Evolutionary conservation across 495 filamentous ascomycete genomes (phyloP), one percentile per base, ranked within the genome.

Genomic region (Patellaria atrata): DNA sequence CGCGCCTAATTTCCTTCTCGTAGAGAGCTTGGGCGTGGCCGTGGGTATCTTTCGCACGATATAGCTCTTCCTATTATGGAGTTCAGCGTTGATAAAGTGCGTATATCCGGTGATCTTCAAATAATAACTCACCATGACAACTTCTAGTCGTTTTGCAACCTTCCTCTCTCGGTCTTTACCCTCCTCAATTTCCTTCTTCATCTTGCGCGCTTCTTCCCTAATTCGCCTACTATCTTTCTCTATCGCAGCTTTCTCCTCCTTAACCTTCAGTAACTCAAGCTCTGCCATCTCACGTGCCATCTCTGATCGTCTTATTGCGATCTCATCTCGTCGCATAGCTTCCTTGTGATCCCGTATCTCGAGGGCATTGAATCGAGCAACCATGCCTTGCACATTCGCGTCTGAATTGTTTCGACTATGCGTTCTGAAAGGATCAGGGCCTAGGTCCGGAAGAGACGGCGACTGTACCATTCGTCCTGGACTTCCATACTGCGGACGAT

Each of bases 381-480:
- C 82, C 56, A 87, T 89, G 19, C 81, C 75, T 49, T 86, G 79
- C 1, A 93, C 83, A 50, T 86, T 79, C 18, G 80, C 81, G 51
- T 91, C 83, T 16, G 80, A 79, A 35, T 52, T 52, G 33, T 51
- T 33, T 53, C 53, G 12, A 22, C 52, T 60, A 29, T 59, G 59
- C 12, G 32, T 35, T 51, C 54, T 62, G 57, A 51, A 27, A 56
- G 62, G 2, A 54, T 39, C 35, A 11, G 48, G 49, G 18, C 59
- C 30, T 20, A 66, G 43, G 19, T 73, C 61, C 3, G 69, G 62
- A 13, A 71, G 33, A 0, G 67, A 68, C 0, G 70, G 68, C 7
- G 73, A 74, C 29, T 52, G 57, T 20, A 64, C 59, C 20, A 65
- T 56, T 25, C 43, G 48, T 35, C 24, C 44, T 45, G 21, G 23